Percentiles rank a stretch among this genome's conserved stretches.
These are phyloP conservation scores for Fusarium metavorans DNA, from an alignment of 2,329 filamentous ascomycete species.

Conservation along the genomic window DNA sequence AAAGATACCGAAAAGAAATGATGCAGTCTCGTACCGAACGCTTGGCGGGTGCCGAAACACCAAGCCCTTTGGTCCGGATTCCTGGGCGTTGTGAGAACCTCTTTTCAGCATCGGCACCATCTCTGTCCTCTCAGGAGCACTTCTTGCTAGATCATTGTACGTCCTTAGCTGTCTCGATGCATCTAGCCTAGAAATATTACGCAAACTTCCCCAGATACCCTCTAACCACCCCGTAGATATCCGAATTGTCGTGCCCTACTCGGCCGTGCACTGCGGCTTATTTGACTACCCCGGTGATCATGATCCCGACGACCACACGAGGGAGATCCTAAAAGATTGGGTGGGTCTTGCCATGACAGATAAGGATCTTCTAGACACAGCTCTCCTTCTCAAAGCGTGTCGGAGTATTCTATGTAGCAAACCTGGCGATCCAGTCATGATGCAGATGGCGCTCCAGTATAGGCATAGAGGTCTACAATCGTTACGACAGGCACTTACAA, in stretches of 20 bases:
- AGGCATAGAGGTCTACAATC: conserved; percentile 9
- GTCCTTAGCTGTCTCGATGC: not conserved
- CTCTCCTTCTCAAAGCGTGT: conserved; percentile 11
- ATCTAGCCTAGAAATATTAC: not conserved
- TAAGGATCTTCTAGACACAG: conserved; percentile 9
- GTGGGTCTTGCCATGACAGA: conserved; percentile 17
- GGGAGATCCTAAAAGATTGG: conserved; percentile 11
- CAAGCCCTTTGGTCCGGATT: not conserved
- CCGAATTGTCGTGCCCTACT: conserved; percentile 1
- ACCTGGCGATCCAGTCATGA: not conserved
- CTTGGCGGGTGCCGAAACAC: not conserved
- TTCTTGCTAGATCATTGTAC: conserved; percentile 17
- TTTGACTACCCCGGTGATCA: not conserved
- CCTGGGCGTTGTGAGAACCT: not conserved
- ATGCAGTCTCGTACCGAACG: not conserved
- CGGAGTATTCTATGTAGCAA: not conserved
- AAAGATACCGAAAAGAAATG: not conserved
- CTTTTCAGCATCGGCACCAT: not conserved
- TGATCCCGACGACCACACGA: not conserved
- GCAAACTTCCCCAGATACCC: not conserved
- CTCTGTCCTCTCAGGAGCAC: conserved; percentile 5
- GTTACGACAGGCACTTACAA: not conserved
- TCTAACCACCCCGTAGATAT: not conserved
- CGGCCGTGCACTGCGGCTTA: not conserved
- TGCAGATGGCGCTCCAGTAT: conserved; percentile 5